Base-by-base conservation (phyloP, 164 flowering plant species). In the Chimonanthus praecox region DNA sequence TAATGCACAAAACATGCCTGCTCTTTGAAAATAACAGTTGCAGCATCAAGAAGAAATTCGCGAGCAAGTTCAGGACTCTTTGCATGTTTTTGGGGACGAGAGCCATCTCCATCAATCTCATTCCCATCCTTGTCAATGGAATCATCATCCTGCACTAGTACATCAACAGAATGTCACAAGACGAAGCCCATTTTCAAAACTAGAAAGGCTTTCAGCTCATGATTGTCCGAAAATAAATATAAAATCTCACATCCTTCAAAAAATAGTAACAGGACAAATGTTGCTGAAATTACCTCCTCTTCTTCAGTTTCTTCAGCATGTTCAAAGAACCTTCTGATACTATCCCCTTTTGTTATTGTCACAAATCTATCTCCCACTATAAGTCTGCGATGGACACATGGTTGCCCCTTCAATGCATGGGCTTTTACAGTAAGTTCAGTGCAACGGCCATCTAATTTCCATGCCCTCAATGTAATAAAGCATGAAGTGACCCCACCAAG, bases 21-120 rank as follows among this genome's bases (percentile, higher is more conserved):
- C 78, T 95, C 98, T 82, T 95, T 95, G 72, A 93, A 95, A 77
- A 95, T 93, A 67, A 95, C 97, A 71, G 94, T 92, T 62, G 98
- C 97, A 74, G 98, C 98, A 89, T 95, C 99, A 21, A 95, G 84
- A 78, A 95, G 98, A 85, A 95, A 95, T 73, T 95, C 97, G 70
- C 98, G 87, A 79, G 99, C 99, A 86, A 93, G 97, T 81, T 95
- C 99, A 79, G 99, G 99, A 88, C 98, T 95, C 90, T 95, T 95
- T 48, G 98, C 99, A 88, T 95, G 99, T 84, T 92, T 95, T 77
- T 93, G 99, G 21, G 98, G 97, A 74, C 97, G 97, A 65, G 96
- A 92, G 76, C 98, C 90, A 81, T 95, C 99, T 81, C 91, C 98
- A 86, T 95, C 98, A 47, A 92, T 73, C 62, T 95, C 99, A 87